These are phyloP conservation scores for Linaria vulgaris DNA, from an alignment of 257 asterid species.

Conservation along the genomic window DNA sequence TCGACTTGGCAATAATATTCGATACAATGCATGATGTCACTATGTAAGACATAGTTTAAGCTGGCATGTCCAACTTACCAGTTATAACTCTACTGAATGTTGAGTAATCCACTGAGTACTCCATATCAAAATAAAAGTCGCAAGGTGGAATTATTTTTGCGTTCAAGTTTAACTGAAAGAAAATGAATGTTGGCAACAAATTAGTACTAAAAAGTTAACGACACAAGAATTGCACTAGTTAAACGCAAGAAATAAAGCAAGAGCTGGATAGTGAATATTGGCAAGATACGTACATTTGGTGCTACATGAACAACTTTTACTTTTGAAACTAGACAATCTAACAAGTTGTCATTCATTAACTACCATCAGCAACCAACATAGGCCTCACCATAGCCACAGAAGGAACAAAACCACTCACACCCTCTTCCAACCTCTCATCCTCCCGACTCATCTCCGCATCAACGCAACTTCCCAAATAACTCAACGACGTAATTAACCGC, in stretches of 20 bases:
- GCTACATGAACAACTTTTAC: constrained; percentile 45
- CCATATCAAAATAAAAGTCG: constrained; percentile 51
- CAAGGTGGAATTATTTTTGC: constrained; percentile 37
- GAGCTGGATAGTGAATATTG: constrained; percentile 4
- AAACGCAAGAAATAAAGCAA: constrained; percentile 1
- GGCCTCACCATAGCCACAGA: no score
- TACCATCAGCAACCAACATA: no score
- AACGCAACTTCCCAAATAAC: no score
- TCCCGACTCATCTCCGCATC: no score
- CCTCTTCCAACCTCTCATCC: no score
- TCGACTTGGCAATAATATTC: no score
- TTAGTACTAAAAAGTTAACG: constrained; percentile 9
- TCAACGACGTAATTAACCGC: no score
- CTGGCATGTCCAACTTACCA: constrained; percentile 32
- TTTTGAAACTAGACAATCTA: constrained; percentile 50
- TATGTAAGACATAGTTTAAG: constrained; percentile 9
- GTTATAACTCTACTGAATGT: constrained; percentile 38
- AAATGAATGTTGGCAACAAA: constrained; percentile 20
- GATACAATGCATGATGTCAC: constrained; percentile 6
- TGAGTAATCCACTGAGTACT: constrained; percentile 48
- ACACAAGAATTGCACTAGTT: neutral
- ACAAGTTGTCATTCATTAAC: constrained; percentile 50
- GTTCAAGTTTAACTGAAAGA: constrained; percentile 36
- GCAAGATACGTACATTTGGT: constrained; percentile 36
- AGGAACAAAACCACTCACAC: no score